phyloP scores from a whole-genome alignment of 768 basidiomycete species.

The Suillus cothurnatus region DNA sequence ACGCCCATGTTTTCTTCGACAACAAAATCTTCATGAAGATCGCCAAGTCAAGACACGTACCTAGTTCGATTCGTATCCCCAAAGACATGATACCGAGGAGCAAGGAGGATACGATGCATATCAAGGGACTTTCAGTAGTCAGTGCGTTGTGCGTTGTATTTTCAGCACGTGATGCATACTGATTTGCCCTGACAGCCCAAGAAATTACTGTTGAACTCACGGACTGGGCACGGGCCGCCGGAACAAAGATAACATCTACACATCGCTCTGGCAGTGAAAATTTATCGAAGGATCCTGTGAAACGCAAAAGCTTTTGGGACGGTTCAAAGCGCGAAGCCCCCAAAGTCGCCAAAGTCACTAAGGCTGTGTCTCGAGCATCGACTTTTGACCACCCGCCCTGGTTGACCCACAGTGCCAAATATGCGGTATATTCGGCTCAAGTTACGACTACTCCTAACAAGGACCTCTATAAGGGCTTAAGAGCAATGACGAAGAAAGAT shows the following conservation, averaged over 20 bases:
- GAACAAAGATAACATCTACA: conserved; percentile 52
- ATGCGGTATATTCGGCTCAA: conserved; percentile 23
- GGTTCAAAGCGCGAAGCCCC: not conserved
- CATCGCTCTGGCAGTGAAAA: conserved; percentile 16
- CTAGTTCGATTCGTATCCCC: not conserved
- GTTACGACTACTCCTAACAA: conserved; percentile 59
- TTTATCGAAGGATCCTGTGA: conserved; percentile 5
- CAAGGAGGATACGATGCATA: not conserved
- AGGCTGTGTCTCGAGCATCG: not conserved
- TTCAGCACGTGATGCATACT: not conserved
- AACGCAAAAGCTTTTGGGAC: conserved; percentile 10
- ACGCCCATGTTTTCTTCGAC: conserved; percentile 12
- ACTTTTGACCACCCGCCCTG: not conserved
- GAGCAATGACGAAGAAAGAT: conserved; percentile 89
- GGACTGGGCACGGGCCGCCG: conserved; percentile 68
- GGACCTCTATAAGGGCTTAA: conserved; percentile 67
- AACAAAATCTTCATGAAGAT: not conserved
- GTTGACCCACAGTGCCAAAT: conserved; percentile 1
- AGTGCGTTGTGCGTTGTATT: not conserved
- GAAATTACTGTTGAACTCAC: conserved; percentile 77
- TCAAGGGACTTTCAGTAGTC: not conserved
- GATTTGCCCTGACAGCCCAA: conserved; percentile 46
- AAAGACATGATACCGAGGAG: not conserved
- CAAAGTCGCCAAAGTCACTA: not conserved
- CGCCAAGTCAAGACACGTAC: not conserved